phyloP scores from a whole-genome alignment of 2,329 filamentous ascomycete species.

The Penicillium sp. region DNA sequence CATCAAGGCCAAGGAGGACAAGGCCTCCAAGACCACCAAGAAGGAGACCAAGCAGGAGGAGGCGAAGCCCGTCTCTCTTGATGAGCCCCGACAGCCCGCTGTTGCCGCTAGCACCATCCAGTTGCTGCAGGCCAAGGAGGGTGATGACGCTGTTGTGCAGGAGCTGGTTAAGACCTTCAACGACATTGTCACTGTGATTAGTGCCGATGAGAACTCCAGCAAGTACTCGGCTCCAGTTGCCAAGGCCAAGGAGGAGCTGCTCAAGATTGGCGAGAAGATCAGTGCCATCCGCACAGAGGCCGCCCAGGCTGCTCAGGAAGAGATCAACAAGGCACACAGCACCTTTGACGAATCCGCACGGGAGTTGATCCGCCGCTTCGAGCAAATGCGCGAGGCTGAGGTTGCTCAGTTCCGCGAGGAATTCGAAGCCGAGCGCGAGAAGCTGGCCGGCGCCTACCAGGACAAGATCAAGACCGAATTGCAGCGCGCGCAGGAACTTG shows the following conservation, averaged over 20 bases:
- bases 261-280: conserved; percentile 79
- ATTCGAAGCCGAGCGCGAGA: conserved; percentile 84
- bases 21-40: conserved; percentile 29
- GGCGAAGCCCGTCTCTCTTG: conserved; percentile 35
- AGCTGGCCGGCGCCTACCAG: conserved; percentile 76
- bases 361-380: conserved; percentile 85
- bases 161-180: conserved; percentile 95
- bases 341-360: conserved; percentile 87
- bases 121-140: conserved; percentile 73
- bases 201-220: conserved; percentile 77
- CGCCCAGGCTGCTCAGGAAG: conserved; percentile 71
- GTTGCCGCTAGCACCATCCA: conserved; percentile 70
- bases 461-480: conserved; percentile 78
- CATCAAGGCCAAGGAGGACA: conserved; percentile 36
- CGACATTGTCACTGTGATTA: conserved; percentile 91
- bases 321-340: conserved; percentile 71
- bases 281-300: conserved; percentile 70
- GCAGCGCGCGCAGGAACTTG: conserved; percentile 76
- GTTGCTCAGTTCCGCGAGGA: conserved; percentile 84
- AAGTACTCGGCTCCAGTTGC: conserved; percentile 78
- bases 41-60: too few species aligned
- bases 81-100: conserved; percentile 44
- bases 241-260: conserved; percentile 83
- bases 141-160: conserved; percentile 84
- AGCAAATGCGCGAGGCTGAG: conserved; percentile 78